Evolutionary conservation across 768 basidiomycete species (phyloP).

Genomic region (Boletus fagicola): DNA sequence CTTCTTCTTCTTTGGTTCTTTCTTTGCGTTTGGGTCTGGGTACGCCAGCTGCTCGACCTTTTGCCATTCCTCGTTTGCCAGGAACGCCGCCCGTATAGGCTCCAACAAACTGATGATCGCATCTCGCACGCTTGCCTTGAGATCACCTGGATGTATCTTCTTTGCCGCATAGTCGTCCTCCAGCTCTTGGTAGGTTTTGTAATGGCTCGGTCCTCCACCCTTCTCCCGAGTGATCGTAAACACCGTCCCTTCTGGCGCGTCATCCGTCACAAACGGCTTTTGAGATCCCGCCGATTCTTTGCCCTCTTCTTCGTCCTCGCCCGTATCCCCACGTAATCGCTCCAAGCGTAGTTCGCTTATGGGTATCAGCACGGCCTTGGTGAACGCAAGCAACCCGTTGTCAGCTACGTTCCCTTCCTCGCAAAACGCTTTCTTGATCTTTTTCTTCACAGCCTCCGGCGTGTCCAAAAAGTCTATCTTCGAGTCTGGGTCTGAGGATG

Average conservation of each 20-base stretch:
- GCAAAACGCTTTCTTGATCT: slow-evolving; percentile 91
- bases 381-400: slow-evolving; percentile 87
- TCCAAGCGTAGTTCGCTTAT: slow-evolving; percentile 75
- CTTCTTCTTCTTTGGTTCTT: slow-evolving; percentile 66
- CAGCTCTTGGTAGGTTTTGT: slow-evolving; percentile 60
- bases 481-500: slow-evolving; percentile 93
- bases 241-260: slow-evolving; percentile 78
- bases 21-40: slow-evolving; percentile 68
- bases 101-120: slow-evolving; percentile 73
- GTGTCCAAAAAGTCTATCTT: slow-evolving; percentile 97
- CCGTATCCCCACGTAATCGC: slow-evolving; percentile 44
- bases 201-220: slow-evolving; percentile 75
- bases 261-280: slow-evolving; percentile 60
- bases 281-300: slow-evolving; percentile 51
- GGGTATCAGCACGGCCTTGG: slow-evolving; percentile 84
- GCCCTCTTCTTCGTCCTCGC: slow-evolving; percentile 40
- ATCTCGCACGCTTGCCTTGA: slow-evolving; percentile 76
- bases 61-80: slow-evolving; percentile 78
- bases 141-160: slow-evolving; percentile 83
- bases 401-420: slow-evolving; percentile 87
- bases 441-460: slow-evolving; percentile 78
- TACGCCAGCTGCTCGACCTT: slow-evolving; percentile 76
- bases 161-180: slow-evolving; percentile 72
- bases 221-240: slow-evolving; percentile 77
- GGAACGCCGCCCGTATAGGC: slow-evolving; percentile 78